Evolutionary conservation across 768 basidiomycete genomes (phyloP).

Genomic region (Fibroporia radiculosa): DNA sequence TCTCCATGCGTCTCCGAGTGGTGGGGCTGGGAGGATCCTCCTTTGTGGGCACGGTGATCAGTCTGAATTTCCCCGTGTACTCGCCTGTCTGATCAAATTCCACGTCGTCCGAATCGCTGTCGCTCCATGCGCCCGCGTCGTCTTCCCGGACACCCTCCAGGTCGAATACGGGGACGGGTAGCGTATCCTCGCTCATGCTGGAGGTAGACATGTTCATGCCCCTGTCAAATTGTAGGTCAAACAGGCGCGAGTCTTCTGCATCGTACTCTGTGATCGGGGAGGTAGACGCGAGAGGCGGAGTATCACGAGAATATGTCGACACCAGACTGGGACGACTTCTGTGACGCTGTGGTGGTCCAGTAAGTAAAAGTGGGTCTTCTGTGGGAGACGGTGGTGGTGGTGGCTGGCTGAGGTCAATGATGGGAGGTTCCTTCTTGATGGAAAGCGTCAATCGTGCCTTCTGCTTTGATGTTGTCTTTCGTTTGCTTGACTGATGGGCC

Average conservation of each 20-base stretch:
- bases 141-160: conserved; percentile 9
- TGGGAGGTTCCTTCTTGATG: conserved; percentile 59
- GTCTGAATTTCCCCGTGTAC: conserved; percentile 59
- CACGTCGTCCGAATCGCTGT: conserved; percentile 25
- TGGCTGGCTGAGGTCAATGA: conserved; percentile 48
- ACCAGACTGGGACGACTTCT: conserved; percentile 11
- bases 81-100: conserved; percentile 39
- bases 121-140: conserved; percentile 14
- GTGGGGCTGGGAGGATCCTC: conserved; percentile 55
- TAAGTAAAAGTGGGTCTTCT: conserved; percentile 67
- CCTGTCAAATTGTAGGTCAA: conserved; percentile 6
- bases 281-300: conserved; percentile 29
- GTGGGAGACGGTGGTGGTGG: conserved; percentile 67
- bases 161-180: conserved; percentile 16
- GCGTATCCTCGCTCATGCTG: conserved; percentile 9
- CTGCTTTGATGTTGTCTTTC: conserved; percentile 20
- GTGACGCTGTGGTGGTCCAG: conserved; percentile 27
- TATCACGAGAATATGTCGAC: conserved; percentile 27
- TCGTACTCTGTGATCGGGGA: conserved; percentile 16
- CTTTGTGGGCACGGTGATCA: conserved; percentile 52
- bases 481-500: conserved; percentile 33
- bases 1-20: conserved; percentile 39
- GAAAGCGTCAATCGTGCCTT: conserved; percentile 19
- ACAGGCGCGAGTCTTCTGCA: neutral
- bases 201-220: conserved; percentile 9